Evolutionary conservation across 2,329 filamentous ascomycete genomes (phyloP).

Genomic region (Colletotrichum sp.): DNA sequence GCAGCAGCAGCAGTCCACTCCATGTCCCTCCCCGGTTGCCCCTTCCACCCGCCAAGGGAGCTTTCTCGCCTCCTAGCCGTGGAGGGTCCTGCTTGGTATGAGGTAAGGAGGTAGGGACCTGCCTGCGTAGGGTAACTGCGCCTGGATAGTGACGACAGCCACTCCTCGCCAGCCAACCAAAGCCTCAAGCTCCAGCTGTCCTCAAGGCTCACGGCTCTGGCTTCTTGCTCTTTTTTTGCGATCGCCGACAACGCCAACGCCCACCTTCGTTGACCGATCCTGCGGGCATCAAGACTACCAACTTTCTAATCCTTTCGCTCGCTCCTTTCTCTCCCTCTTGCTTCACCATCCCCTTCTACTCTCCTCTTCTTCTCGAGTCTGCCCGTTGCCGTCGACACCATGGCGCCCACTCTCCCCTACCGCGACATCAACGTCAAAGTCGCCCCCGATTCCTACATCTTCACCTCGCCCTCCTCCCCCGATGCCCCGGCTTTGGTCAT

Average conservation of each 20-base stretch:
- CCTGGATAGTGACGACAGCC: conserved; percentile 23
- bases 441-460: conserved; percentile 90
- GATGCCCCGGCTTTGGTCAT: conserved; percentile 87
- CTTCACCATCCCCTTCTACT: neutral
- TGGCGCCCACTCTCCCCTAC: conserved; percentile 69
- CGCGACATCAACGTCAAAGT: conserved; percentile 97
- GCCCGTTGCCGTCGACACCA: conserved; percentile 24
- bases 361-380: neutral
- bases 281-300: neutral
- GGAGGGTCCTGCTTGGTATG: neutral
- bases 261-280: neutral
- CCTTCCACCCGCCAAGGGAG: neutral
- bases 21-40: neutral
- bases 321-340: neutral
- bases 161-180: conserved; percentile 9
- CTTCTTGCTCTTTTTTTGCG: neutral
- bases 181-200: conserved; percentile 20
- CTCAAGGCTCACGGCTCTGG: conserved; percentile 6
- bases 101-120: neutral
- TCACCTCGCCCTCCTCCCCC: conserved; percentile 93
- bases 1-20: neutral
- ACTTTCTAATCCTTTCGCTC: neutral
- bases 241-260: neutral
- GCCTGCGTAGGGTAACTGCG: neutral
- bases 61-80: neutral